A percentile compares a stretch with the other conserved stretches of the same genome.
phyloP scores from a whole-genome alignment of 1,284 basidiomycete species.

The Trametes sp. region DNA sequence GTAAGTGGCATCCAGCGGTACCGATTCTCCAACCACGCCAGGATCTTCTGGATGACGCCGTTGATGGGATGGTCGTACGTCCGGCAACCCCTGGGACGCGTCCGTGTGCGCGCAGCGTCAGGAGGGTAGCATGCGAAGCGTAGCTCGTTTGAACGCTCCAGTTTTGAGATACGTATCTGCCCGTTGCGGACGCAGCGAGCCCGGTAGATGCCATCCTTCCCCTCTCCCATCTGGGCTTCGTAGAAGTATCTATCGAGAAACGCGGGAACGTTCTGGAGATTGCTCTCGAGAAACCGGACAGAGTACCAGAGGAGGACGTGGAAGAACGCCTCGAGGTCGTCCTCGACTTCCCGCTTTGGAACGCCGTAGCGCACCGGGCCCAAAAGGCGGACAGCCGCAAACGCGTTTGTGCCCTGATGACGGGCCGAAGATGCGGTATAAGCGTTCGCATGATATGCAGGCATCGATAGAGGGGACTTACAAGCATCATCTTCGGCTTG shows the following conservation, averaged over 20 bases:
- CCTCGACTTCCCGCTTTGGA: constrained; percentile 1
- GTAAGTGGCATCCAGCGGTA: neutral
- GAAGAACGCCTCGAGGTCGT: constrained; percentile 27
- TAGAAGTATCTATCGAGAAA: constrained; percentile 22
- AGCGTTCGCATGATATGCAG: neutral
- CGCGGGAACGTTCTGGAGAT: neutral
- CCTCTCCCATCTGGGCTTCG: neutral
- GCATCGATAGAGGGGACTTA: neutral
- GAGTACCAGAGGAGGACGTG: constrained; percentile 20
- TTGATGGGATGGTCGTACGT: neutral
- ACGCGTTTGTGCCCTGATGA: constrained; percentile 19
- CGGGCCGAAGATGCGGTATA: neutral
- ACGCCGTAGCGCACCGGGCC: rapidly evolving
- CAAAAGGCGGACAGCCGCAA: constrained; percentile 2
- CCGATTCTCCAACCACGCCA: neutral
- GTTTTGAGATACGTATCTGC: neutral
- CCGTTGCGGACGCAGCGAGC: neutral
- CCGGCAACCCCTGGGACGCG: neutral
- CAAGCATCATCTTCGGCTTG: neutral
- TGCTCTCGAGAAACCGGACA: constrained; percentile 12
- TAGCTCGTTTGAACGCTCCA: neutral
- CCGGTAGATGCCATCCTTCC: neutral
- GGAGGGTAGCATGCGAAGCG: neutral
- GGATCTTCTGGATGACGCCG: neutral
- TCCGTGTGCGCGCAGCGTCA: neutral